phyloP scores from a whole-genome alignment of 495 filamentous ascomycete species.

The Lasiosphaeria hispida region DNA sequence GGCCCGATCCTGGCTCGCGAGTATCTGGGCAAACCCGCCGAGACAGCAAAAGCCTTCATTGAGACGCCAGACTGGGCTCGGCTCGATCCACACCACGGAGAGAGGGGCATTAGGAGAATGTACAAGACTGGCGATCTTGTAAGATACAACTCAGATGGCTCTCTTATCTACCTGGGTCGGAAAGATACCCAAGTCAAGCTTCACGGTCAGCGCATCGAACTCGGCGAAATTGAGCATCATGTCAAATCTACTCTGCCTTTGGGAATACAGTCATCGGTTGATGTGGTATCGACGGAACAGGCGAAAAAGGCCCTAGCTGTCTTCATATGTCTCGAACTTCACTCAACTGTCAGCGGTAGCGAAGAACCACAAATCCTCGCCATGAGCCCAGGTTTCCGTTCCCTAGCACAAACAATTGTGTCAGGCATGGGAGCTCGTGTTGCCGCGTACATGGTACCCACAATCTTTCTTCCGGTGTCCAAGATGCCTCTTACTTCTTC shows the following conservation, averaged over 20 bases:
- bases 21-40: conserved; percentile 65
- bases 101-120: conserved; percentile 22
- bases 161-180: conserved; percentile 47
- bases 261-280: conserved; percentile 12
- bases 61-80: conserved; percentile 15
- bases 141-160: conserved; percentile 52
- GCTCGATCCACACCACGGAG: conserved; percentile 5
- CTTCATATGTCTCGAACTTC: conserved; percentile 11
- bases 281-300: conserved; percentile 9
- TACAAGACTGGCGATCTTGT: conserved; percentile 64
- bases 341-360: neutral
- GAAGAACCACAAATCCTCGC: conserved; percentile 13
- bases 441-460: conserved; percentile 54
- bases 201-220: conserved; percentile 40
- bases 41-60: conserved; percentile 54
- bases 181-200: conserved; percentile 41
- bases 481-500: conserved; percentile 50
- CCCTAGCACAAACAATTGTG: conserved; percentile 2
- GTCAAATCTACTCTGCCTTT: conserved; percentile 36
- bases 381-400: conserved; percentile 7
- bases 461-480: conserved; percentile 49
- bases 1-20: conserved; percentile 56
- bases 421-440: conserved; percentile 8
- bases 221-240: conserved; percentile 56
- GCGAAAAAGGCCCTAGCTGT: conserved; percentile 19